Conservation (phyloP, 2,329 filamentous ascomycete species). For the Bimuria novae-zelandiae region DNA sequence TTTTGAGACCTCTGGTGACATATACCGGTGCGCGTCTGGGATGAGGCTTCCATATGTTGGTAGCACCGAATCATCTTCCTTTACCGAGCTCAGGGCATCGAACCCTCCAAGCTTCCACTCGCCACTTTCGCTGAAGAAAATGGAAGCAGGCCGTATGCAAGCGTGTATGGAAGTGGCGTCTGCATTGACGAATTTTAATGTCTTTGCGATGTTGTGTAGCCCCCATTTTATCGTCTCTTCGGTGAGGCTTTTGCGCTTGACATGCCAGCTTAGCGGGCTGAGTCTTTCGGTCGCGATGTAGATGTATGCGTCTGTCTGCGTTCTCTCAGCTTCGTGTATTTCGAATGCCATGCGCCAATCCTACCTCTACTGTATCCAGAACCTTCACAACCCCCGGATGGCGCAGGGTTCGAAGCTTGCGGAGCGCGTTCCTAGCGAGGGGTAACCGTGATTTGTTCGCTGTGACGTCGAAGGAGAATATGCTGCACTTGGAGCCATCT, state of each 20-base stretch:
- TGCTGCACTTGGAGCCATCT: constrained; percentile 91
- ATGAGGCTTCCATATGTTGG: constrained; percentile 88
- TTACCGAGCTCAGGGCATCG: constrained; percentile 90
- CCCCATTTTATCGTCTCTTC: constrained; percentile 98
- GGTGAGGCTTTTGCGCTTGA: constrained; percentile 82
- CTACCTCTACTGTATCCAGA: constrained; percentile 88
- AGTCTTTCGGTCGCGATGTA: constrained; percentile 95
- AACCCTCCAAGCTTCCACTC: constrained; percentile 98
- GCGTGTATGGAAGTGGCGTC: constrained; percentile 93
- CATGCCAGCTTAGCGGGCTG: constrained; percentile 84
- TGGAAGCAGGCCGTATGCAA: constrained; percentile 78
- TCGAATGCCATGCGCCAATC: not conserved
- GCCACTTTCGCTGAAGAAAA: constrained; percentile 93
- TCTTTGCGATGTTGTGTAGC: constrained; percentile 84
- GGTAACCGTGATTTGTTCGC: constrained; percentile 80
- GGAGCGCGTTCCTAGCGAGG: constrained; percentile 89
- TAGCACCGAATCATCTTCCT: constrained; percentile 92
- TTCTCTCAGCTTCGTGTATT: constrained; percentile 20
- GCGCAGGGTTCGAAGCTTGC: constrained; percentile 88
- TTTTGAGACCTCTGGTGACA: constrained; percentile 82
- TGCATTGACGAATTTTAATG: constrained; percentile 92
- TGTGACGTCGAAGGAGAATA: constrained; percentile 91
- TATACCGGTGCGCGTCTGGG: constrained; percentile 82
- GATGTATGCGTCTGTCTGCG: constrained; percentile 86
- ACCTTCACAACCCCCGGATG: constrained; percentile 96